A percentile compares a stretch with the other conserved stretches of the same genome.
Conservation (phyloP, 148 eudicot species). For the Chenopodium formosanum region DNA sequence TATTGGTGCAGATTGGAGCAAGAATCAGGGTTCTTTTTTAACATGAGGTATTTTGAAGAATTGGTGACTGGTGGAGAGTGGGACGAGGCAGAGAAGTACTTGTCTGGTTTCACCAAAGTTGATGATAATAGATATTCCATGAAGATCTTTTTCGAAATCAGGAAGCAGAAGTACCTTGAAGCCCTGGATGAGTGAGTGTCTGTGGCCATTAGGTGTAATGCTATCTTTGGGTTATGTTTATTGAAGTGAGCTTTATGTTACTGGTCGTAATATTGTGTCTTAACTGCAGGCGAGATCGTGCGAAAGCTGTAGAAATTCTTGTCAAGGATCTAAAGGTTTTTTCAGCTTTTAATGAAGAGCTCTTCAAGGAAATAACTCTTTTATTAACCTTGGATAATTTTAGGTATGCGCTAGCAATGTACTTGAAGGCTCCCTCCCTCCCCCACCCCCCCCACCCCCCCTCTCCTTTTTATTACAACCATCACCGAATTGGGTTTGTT, state of each 20-base stretch:
- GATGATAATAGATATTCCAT: constrained; percentile 93
- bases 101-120: constrained; percentile 92
- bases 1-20: constrained; percentile 71
- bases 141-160: constrained; percentile 97
- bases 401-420: constrained; percentile 40
- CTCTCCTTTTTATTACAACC: background rate
- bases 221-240: background rate
- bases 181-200: constrained; percentile 69
- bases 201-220: background rate
- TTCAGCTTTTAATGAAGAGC: constrained; percentile 76
- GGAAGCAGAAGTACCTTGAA: constrained; percentile 96
- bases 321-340: constrained; percentile 87
- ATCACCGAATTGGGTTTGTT: background rate
- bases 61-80: constrained; percentile 84
- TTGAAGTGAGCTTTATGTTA: constrained; percentile 11
- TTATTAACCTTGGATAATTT: constrained; percentile 75
- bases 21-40: constrained; percentile 93
- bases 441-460: no score
- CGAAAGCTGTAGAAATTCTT: constrained; percentile 78
- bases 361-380: constrained; percentile 74
- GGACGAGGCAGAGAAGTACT: constrained; percentile 93
- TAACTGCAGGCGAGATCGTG: constrained; percentile 53
- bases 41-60: constrained; percentile 87
- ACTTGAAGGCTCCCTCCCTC: background rate
- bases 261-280: constrained; percentile 8